Evolutionary conservation across 106 monocot genomes (phyloP).

Genomic region (Allium fistulosum): DNA sequence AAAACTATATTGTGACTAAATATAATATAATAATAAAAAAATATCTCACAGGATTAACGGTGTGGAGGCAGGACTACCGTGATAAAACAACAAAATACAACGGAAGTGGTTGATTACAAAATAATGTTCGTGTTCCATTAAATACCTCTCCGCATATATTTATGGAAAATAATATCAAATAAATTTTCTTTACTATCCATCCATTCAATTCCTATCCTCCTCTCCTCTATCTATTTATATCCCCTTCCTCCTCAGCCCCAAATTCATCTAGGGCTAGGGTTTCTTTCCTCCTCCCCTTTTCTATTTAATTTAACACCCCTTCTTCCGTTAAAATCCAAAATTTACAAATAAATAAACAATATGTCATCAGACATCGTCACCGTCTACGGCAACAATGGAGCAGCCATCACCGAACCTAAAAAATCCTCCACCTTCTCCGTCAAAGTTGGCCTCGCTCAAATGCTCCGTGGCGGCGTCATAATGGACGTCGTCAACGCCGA

Average conservation of each 20-base stretch:
- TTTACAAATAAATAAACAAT: not conserved
- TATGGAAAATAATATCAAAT: not conserved
- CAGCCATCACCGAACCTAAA: slow-evolving; percentile 15
- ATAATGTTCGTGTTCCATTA: too few species aligned
- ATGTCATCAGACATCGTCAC: not conserved
- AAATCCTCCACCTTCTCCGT: slow-evolving; percentile 45
- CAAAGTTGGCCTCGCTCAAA: slow-evolving; percentile 50
- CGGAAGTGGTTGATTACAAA: too few species aligned
- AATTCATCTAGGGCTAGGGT: slow-evolving; percentile 1
- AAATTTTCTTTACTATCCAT: not conserved
- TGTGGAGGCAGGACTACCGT: too few species aligned
- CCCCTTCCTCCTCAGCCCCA: not conserved
- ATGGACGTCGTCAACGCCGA: slow-evolving; percentile 59
- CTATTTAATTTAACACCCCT: not conserved
- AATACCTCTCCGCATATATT: too few species aligned
- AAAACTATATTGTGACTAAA: too few species aligned
- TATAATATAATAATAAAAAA: too few species aligned
- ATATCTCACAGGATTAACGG: too few species aligned
- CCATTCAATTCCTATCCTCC: not conserved
- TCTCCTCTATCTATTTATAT: not conserved
- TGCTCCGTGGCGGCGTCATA: slow-evolving; percentile 60
- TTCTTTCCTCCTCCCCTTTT: not conserved
- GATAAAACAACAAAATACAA: too few species aligned
- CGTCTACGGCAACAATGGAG: slow-evolving; percentile 11
- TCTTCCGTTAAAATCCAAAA: not conserved